Base-by-base conservation (phyloP, 306 rosid genomes). In the Ochetophila trinervis region DNA sequence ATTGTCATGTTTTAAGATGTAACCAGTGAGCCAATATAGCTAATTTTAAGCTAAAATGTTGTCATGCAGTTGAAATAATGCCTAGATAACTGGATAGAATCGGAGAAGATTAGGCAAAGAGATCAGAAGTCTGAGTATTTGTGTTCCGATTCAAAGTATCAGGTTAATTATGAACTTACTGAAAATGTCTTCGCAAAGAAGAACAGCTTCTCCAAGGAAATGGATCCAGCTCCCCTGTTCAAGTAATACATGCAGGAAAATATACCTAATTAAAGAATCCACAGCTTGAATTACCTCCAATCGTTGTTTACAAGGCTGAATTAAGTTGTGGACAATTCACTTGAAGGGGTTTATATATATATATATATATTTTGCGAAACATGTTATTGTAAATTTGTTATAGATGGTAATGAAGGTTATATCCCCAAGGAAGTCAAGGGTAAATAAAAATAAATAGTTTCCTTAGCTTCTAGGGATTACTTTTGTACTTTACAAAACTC, bases 191-290 rank as follows among this genome's bases (percentile, higher is more conserved):
- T 87, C 0, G 95, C 96, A 54, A 91, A 91, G 83, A 87, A 91
- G 69, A 91, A 63, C 44, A 91, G 86, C 54, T 91, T 91, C 87
- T 91, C 98, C 92, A 91, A 80, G 18, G 98, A 87, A 76, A 91
- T 89, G 82, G 83, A 91, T 67, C 96, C 98, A 64, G 92, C 92
- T 66, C 92, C 95, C 80, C 95, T 89, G 85, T 66, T 69, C 27
- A 73, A n/a, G 63, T 27, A 48, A 76, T 74, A 7, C n/a, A n/a
- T 70, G 16, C 48, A 65, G 12, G 57, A 58, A 21, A 40, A 12
- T 8, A 12, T 73, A 66, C 32, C 30, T 8, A 58, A 40, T 56
- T 27, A 62, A 59, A 57, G 63, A 67, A 57, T 45, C 27, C 50
- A 9, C 63, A 5, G n/a, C n/a, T n/a, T n/a, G n/a, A n/a, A n/a